Base-by-base conservation (phyloP, 148 eudicot species). In the Fagopyrum homotropicum region DNA sequence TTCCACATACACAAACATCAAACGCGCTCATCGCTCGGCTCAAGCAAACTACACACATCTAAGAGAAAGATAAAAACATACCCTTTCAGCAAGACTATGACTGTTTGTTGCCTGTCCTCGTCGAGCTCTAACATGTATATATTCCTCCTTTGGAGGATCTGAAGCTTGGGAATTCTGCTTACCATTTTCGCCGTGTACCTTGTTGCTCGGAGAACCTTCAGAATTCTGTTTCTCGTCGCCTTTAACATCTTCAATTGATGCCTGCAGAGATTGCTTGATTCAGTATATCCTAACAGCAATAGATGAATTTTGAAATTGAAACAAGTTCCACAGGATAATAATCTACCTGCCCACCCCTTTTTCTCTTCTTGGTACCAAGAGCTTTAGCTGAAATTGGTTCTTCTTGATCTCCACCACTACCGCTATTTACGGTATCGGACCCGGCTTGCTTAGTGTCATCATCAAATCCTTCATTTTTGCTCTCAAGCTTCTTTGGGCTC, bases 41-140 rank as follows among this genome's bases (percentile, higher is more conserved):
- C 30, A 74, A 57, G 11, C 17, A 40, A n/a, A 69, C 54, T 16
- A 15, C 19, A 29, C 57, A 64, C 17, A 50, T 68, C 16, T 19
- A 68, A 30, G 14, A 70, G 48, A 51, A 17, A 57, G 71, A 70
- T 63, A 43, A 47, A 66, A 47, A 12, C 74, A 82, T 86, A 91
- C 97, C 83, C 97, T 89, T 77, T 96, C 99, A n/a, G 98, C 98
- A 75, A 94, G 96, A 82, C 97, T 91, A 76, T 94, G 99, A 81
- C 99, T 96, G 80, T 96, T 96, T 73, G 99, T 96, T 48, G 99
- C 99, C 79, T 92, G 99, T 51, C 99, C 99, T 88, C 99, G 85
- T 51, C 97, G 86, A 6, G 98, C 99, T 84, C 99, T 81, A 54
- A 96, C 83, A 79, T 96, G 99, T 78, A 96, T 90, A 78, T 96